Conservation (phyloP, 805 yeast species). For the Yueomyces sinensis region DNA sequence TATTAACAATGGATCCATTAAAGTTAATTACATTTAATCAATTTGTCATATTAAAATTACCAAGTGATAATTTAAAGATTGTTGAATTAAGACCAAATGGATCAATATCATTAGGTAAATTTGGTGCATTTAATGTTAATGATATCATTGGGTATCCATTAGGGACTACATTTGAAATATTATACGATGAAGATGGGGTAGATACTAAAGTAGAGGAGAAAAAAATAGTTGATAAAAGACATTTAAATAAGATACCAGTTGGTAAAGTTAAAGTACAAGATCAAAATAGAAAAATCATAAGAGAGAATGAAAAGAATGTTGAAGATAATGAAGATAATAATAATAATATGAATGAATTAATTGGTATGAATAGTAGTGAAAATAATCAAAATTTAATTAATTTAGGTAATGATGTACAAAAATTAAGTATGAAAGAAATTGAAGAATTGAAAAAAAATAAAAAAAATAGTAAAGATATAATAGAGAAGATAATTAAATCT, state of each 20-base stretch:
- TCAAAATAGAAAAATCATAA: slow-evolving; percentile 1
- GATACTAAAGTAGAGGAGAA: slow-evolving; percentile 5
- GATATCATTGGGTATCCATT: slow-evolving; percentile 68
- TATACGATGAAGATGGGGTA: slow-evolving; percentile 24
- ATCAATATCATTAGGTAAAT: slow-evolving; percentile 69
- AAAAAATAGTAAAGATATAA: slow-evolving; percentile 52
- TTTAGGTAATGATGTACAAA: slow-evolving; percentile 61
- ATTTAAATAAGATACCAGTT: slow-evolving; percentile 10
- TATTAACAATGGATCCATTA: slow-evolving; percentile 16
- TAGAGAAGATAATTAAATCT: slow-evolving; percentile 66
- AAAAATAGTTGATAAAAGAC: slow-evolving; percentile 1
- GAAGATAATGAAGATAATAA: slow-evolving; percentile 5
- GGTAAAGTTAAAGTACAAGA: slow-evolving; percentile 14
- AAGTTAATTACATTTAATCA: slow-evolving; percentile 18
- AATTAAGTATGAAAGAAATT: slow-evolving; percentile 65
- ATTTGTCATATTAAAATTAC: slow-evolving; percentile 54
- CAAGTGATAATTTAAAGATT: slow-evolving; percentile 68
- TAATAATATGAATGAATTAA: slow-evolving; percentile 13
- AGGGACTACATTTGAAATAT: slow-evolving; percentile 83
- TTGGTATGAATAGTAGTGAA: slow-evolving; percentile 34
- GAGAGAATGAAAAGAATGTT: not conserved
- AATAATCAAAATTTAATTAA: slow-evolving; percentile 53
- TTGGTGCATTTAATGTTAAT: slow-evolving; percentile 71
- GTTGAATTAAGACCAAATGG: slow-evolving; percentile 52
- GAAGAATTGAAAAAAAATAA: slow-evolving; percentile 62